Conservation (phyloP, 139 green algal species). For the Micractinium sp. region DNA sequence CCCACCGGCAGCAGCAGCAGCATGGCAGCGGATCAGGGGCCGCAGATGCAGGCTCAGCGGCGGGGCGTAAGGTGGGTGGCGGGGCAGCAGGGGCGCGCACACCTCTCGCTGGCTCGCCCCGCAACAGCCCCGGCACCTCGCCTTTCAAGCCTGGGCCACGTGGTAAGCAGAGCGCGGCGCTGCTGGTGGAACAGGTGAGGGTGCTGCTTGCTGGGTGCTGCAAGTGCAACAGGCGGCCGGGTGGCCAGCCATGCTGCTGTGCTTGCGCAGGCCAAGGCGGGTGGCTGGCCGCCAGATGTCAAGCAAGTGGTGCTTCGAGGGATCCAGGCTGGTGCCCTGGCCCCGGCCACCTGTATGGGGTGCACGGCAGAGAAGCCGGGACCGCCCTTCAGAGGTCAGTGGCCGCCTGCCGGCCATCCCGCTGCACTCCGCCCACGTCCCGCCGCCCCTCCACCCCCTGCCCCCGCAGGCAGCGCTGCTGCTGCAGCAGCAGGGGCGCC, state of each 20-base stretch:
- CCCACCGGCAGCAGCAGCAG: background rate
- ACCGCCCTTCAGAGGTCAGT: background rate
- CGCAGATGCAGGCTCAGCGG: no score
- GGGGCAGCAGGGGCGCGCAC: background rate
- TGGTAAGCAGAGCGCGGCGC: background rate
- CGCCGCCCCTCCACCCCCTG: background rate
- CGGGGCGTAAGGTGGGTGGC: background rate
- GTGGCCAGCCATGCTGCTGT: no score
- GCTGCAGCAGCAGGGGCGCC: conserved; percentile 19
- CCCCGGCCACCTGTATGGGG: no score
- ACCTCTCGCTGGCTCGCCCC: background rate
- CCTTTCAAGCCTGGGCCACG: background rate
- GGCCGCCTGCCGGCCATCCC: no score
- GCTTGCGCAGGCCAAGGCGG: no score
- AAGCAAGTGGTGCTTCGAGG: no score
- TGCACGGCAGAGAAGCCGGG: background rate
- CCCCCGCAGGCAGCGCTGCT: background rate
- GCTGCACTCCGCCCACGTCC: background rate
- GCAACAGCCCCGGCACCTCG: background rate
- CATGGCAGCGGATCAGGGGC: background rate
- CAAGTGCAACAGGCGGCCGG: no score
- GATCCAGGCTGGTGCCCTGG: no score
- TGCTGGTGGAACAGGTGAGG: conserved; percentile 1
- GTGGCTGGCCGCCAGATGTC: no score
- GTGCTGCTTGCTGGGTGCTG: background rate